Conservation (phyloP, 2,329 filamentous ascomycete genomes). For the Neocatenulostroma microsporum region DNA sequence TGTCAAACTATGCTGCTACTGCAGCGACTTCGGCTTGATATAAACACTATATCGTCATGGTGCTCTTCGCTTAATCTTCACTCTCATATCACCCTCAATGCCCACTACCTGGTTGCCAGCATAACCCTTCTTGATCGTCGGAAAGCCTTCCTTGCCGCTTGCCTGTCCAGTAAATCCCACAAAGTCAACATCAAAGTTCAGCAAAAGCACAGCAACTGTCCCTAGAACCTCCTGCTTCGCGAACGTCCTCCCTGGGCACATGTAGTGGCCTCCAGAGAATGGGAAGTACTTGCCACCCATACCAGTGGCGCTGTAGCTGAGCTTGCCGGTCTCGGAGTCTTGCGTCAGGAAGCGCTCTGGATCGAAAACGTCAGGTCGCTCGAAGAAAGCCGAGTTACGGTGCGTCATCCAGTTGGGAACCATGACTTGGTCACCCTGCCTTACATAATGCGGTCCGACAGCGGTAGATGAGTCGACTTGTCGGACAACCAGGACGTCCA, state of each 20-base stretch:
- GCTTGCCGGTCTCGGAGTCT: constrained; percentile 14
- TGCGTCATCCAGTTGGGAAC: constrained; percentile 19
- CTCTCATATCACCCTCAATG: constrained; percentile 10
- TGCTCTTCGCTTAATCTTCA: constrained; percentile 7
- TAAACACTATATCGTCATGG: too few relatives aligned
- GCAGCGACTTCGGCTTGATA: too few relatives aligned
- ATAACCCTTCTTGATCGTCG: constrained; percentile 10
- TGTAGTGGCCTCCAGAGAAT: constrained; percentile 18
- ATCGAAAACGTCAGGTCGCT: constrained; percentile 14
- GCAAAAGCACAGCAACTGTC: constrained; percentile 10
- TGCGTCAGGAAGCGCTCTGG: constrained; percentile 17
- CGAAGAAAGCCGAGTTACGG: constrained; percentile 15
- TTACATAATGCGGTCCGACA: constrained; percentile 7
- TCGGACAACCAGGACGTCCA: constrained; percentile 21
- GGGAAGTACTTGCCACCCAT: constrained; percentile 19
- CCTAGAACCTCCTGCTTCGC: constrained; percentile 17
- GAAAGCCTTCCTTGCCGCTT: constrained; percentile 7
- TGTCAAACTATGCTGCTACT: too few relatives aligned
- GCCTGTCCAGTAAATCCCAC: constrained; percentile 4
- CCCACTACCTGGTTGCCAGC: constrained; percentile 14
- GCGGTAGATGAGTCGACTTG: constrained; percentile 9
- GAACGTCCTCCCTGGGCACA: constrained; percentile 15
- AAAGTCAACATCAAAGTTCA: constrained; percentile 11
- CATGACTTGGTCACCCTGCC: constrained; percentile 15
- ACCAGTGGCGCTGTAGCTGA: constrained; percentile 14